These are phyloP conservation scores for Aspergillus sp. DNA, from an alignment of 2,329 filamentous ascomycete genomes.

Conservation along the genomic window DNA sequence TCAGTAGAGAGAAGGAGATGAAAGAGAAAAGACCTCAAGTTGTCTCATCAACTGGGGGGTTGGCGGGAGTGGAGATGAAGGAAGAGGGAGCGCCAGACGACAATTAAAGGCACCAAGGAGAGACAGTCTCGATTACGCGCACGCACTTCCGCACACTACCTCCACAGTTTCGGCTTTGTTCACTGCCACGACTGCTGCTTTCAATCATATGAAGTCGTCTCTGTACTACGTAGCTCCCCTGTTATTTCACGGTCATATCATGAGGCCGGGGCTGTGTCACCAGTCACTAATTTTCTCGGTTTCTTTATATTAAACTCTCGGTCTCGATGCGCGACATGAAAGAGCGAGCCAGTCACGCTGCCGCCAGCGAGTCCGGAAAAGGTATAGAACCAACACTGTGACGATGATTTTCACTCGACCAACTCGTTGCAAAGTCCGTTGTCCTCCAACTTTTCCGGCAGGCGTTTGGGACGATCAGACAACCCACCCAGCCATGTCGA, in stretches of 20 bases:
- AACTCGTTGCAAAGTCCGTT: neutral
- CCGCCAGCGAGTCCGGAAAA: neutral
- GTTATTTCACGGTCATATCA: neutral
- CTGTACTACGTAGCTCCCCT: neutral
- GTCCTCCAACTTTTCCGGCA: neutral
- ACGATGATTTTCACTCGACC: neutral
- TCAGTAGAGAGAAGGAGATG: slow-evolving; percentile 2
- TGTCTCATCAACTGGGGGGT: slow-evolving; percentile 7
- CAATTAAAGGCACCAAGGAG: slow-evolving; percentile 8
- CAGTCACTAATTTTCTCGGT: neutral
- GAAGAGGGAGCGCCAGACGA: neutral
- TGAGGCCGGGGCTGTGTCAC: neutral
- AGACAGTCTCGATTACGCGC: slow-evolving; percentile 3
- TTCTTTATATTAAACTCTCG: neutral
- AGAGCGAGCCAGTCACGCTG: neutral
- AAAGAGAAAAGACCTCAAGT: slow-evolving; percentile 8
- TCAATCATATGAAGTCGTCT: neutral
- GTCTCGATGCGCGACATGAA: too few relatives aligned
- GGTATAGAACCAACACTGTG: neutral
- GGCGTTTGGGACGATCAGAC: neutral
- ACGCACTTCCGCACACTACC: neutral
- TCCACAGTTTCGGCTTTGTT: neutral
- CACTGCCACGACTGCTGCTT: neutral
- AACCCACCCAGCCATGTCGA: neutral
- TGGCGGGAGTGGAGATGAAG: slow-evolving; percentile 6